These are phyloP conservation scores for Articulospora tetracladia DNA, from an alignment of 495 filamentous ascomycete species.

Conservation along the genomic window DNA sequence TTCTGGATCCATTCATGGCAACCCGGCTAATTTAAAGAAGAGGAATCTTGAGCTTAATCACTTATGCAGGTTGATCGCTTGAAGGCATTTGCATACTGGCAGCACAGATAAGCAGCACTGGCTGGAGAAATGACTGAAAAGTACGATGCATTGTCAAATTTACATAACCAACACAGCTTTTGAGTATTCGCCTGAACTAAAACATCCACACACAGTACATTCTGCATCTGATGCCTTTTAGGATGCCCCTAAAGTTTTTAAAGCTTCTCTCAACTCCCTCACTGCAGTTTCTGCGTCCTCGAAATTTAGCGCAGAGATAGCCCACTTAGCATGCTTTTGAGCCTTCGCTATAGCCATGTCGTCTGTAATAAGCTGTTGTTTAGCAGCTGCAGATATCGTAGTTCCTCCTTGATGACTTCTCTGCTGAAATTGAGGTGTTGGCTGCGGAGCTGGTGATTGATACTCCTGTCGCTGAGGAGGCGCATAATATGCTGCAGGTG, in stretches of 20 bases:
- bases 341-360: slow-evolving; percentile 73
- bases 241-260: slow-evolving; percentile 58
- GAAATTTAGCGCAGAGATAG: slow-evolving; percentile 93
- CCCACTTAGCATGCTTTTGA: slow-evolving; percentile 96
- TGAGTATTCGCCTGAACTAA: background rate
- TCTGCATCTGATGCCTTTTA: background rate
- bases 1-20: no score
- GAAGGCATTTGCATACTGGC: no score
- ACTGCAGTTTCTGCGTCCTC: slow-evolving; percentile 92
- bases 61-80: no score
- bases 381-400: slow-evolving; percentile 7
- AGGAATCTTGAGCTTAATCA: no score
- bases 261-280: slow-evolving; percentile 72
- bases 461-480: slow-evolving; percentile 8
- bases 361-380: slow-evolving; percentile 43
- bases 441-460: slow-evolving; percentile 20
- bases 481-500: background rate
- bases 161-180: no score
- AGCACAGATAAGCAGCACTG: no score
- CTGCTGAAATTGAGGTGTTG: slow-evolving; percentile 19
- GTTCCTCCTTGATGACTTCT: background rate
- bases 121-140: background rate
- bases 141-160: background rate
- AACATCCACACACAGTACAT: background rate
- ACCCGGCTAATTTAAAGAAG: no score